Evolutionary conservation across 2,329 filamentous ascomycete genomes (phyloP).

Genomic region (Verticillium klebahnii): DNA sequence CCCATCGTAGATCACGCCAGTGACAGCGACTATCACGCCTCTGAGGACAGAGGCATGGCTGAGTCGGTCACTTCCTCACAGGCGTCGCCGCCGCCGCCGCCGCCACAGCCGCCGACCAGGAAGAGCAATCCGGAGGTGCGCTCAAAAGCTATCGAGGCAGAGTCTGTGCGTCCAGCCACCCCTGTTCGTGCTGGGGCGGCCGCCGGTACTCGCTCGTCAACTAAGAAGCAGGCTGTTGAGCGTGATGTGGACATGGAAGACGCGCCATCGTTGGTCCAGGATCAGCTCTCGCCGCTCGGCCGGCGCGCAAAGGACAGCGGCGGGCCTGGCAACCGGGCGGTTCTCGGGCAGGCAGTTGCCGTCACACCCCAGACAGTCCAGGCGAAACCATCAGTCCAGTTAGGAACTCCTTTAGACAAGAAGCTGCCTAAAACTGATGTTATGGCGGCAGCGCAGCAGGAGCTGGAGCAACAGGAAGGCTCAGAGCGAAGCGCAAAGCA

Average conservation of each 20-base stretch:
- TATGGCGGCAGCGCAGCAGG: not conserved
- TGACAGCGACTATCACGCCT: conserved; percentile 10
- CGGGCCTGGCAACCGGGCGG: not conserved
- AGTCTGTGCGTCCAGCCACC: not conserved
- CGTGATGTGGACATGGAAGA: conserved; percentile 5
- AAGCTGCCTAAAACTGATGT: not conserved
- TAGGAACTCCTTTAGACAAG: not conserved
- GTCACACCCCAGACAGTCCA: not conserved
- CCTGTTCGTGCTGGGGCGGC: conserved; percentile 2
- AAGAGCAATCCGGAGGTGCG: conserved; percentile 11
- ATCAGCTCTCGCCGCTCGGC: not conserved
- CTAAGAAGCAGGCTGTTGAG: conserved; percentile 2
- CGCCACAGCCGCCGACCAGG: not conserved
- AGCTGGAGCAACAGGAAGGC: not conserved
- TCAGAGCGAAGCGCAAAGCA: not conserved
- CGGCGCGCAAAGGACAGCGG: not conserved
- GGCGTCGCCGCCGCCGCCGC: not conserved
- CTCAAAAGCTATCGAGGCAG: not conserved
- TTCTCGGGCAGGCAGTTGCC: not conserved
- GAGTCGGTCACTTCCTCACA: not conserved
- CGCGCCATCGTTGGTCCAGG: not conserved
- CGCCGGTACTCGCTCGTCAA: conserved; percentile 6
- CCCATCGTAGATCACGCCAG: not conserved
- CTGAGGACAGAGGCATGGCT: conserved; percentile 8
- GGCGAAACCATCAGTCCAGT: not conserved